Evolutionary conservation across 306 rosid species (phyloP).

Genomic region (Sechiopsis laciniata): DNA sequence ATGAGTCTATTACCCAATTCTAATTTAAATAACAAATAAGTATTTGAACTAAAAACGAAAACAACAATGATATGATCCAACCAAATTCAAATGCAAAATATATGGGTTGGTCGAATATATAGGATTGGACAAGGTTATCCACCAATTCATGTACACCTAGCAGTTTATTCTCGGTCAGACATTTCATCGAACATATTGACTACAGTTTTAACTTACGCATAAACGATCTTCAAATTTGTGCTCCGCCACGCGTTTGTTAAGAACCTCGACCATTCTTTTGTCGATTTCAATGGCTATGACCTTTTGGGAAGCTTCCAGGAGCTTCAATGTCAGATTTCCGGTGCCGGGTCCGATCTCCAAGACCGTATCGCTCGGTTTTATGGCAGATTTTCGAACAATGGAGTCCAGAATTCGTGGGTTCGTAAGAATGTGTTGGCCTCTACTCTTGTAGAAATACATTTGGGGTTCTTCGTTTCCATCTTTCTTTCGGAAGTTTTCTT

Average conservation of each 20-base stretch:
- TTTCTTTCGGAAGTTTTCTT: constrained; percentile 20
- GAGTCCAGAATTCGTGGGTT: constrained; percentile 63
- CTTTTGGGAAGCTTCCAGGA: constrained; percentile 53
- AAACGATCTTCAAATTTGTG: constrained; percentile 28
- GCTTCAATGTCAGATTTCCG: constrained; percentile 81
- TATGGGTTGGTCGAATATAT: too few relatives aligned
- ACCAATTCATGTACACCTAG: too few relatives aligned
- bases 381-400: constrained; percentile 56
- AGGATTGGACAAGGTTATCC: too few relatives aligned
- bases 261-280: constrained; percentile 63
- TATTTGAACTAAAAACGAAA: too few relatives aligned
- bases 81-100: too few relatives aligned
- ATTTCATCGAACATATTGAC: constrained; percentile 42
- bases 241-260: constrained; percentile 47
- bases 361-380: constrained; percentile 66
- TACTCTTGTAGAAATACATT: constrained; percentile 54
- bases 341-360: constrained; percentile 98
- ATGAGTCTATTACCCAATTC: too few relatives aligned
- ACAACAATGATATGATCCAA: too few relatives aligned
- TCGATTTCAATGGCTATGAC: constrained; percentile 76
- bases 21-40: too few relatives aligned
- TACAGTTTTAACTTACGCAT: constrained; percentile 32
- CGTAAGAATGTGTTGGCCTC: constrained; percentile 77
- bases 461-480: constrained; percentile 20
- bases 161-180: constrained; percentile 23